These are phyloP conservation scores for Talaromyces liani DNA, from an alignment of 495 filamentous ascomycete species.

Conservation along the genomic window DNA sequence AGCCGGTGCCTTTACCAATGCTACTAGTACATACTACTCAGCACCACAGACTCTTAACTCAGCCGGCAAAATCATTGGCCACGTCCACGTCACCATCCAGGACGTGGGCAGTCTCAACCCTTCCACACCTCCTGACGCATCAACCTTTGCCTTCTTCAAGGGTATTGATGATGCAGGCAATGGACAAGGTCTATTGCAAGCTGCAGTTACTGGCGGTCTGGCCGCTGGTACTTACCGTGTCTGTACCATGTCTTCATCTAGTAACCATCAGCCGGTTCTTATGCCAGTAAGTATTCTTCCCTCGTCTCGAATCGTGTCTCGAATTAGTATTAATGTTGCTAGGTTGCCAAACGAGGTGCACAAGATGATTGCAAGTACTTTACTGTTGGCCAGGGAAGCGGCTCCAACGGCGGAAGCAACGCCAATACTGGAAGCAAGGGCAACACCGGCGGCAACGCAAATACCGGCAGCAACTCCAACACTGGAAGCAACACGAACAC, in stretches of 20 bases:
- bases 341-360: conserved; percentile 42
- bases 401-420: not conserved
- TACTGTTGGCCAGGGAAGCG: conserved; percentile 22
- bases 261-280: conserved; percentile 69
- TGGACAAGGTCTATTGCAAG: conserved; percentile 49
- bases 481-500: not conserved
- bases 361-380: conserved; percentile 70
- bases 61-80: conserved; percentile 52
- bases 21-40: conserved; percentile 53
- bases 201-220: conserved; percentile 54
- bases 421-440: not conserved
- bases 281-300: conserved; percentile 48
- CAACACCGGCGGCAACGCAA: not conserved
- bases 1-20: conserved; percentile 60
- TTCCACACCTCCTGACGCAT: conserved; percentile 44
- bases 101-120: conserved; percentile 46
- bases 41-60: conserved; percentile 54
- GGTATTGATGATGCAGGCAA: conserved; percentile 68
- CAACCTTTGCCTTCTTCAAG: conserved; percentile 66
- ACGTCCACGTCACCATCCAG: conserved; percentile 68
- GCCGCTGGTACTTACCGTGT: conserved; percentile 59
- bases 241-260: conserved; percentile 62
- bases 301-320: too few species aligned
- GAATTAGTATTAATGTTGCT: not conserved
- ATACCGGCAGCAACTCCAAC: conserved; percentile 6